These are phyloP conservation scores for Arthroderma sp. DNA, from an alignment of 2,329 filamentous ascomycete genomes.

Conservation along the genomic window DNA sequence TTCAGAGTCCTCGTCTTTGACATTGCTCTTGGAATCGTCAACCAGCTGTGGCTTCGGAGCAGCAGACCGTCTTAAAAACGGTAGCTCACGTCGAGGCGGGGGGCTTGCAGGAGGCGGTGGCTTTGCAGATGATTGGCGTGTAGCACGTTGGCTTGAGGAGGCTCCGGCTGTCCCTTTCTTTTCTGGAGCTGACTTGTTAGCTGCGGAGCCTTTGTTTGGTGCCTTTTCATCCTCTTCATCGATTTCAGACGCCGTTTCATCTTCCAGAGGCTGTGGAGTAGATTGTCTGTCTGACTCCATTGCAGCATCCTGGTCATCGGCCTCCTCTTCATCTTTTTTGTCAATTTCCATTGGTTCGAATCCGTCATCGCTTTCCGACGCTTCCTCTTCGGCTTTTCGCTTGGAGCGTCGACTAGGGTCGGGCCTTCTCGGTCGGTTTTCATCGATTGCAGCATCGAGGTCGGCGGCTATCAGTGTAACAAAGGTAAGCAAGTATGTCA, in stretches of 20 bases:
- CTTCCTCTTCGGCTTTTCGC: constrained; percentile 17
- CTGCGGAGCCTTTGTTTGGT: neutral
- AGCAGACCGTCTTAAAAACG: constrained; percentile 20
- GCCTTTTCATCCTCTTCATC: constrained; percentile 13
- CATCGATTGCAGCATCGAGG: constrained; percentile 14
- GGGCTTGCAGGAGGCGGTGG: constrained; percentile 11
- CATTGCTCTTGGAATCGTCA: constrained; percentile 4
- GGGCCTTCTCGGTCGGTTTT: constrained; percentile 8
- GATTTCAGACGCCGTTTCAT: constrained; percentile 20
- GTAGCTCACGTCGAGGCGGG: constrained; percentile 31
- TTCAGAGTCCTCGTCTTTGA: constrained; percentile 16
- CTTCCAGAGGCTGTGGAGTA: constrained; percentile 23
- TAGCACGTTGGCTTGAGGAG: neutral
- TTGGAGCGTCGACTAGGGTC: constrained; percentile 15
- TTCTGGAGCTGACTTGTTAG: neutral
- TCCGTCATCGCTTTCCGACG: constrained; percentile 20
- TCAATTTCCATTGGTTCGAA: constrained; percentile 28
- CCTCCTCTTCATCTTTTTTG: constrained; percentile 5
- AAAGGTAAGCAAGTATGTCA: neutral
- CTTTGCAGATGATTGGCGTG: neutral
- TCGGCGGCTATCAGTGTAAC: constrained; percentile 15
- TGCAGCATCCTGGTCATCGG: constrained; percentile 3
- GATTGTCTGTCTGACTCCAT: constrained; percentile 13
- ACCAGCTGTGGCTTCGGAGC: constrained; percentile 5
- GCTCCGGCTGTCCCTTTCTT: neutral